These are phyloP conservation scores for Penicillium angulare DNA, from an alignment of 495 filamentous ascomycete species.

Conservation along the genomic window DNA sequence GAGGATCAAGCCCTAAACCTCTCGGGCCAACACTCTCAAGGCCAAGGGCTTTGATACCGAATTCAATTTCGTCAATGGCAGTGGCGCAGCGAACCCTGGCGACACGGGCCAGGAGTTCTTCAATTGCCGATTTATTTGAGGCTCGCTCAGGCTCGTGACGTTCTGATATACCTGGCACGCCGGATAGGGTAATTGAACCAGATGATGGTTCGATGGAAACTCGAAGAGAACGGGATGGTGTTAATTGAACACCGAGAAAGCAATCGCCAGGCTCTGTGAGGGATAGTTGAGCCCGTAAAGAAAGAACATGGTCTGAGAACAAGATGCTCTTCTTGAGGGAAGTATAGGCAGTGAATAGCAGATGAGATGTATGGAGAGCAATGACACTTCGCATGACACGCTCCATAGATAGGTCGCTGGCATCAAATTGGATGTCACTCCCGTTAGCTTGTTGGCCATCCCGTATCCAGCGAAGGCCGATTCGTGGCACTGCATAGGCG, in stretches of 20 bases:
- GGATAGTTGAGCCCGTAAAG: constrained; percentile 54
- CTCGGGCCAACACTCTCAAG: constrained; percentile 58
- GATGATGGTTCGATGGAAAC: constrained; percentile 66
- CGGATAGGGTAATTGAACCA: constrained; percentile 39
- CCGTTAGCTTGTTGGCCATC: constrained; percentile 71
- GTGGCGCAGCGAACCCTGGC: constrained; percentile 56
- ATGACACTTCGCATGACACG: constrained; percentile 69
- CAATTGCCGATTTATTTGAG: constrained; percentile 46
- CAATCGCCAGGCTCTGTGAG: constrained; percentile 63
- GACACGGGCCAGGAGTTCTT: constrained; percentile 52
- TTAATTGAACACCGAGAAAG: constrained; percentile 65
- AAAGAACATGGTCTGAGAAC: constrained; percentile 54
- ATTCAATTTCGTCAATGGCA: constrained; percentile 62
- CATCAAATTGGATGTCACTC: constrained; percentile 61
- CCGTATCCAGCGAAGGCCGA: constrained; percentile 82
- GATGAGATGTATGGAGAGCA: constrained; percentile 66
- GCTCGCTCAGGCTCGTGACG: constrained; percentile 37
- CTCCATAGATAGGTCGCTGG: constrained; percentile 67
- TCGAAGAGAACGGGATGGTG: constrained; percentile 52
- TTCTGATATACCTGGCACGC: constrained; percentile 45
- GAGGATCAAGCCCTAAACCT: constrained; percentile 56
- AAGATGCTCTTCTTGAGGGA: constrained; percentile 55
- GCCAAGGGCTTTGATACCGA: constrained; percentile 56
- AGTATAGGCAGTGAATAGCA: constrained; percentile 59
- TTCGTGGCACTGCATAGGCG: constrained; percentile 34